Evolutionary conservation across 2,329 filamentous ascomycete species (phyloP), one percentile per base, ranked within the genome.

Genomic region (Neonectria coccinea): DNA sequence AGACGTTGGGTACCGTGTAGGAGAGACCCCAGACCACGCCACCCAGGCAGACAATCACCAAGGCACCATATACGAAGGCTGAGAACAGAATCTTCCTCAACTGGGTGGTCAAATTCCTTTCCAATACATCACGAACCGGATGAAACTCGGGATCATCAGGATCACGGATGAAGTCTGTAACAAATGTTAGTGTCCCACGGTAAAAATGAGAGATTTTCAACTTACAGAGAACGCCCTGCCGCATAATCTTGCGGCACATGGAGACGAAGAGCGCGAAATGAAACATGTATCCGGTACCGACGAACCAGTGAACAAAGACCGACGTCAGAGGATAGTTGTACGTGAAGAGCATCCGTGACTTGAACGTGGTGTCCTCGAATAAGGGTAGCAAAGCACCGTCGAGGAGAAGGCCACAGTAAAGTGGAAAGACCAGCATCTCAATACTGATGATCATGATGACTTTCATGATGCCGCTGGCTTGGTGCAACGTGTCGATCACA

Each of bases 241-340:
- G 91, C 91, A 99, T 92, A 64, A 98, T 97, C 82, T 97, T 97
- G 67, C 96, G 91, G 79, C 96, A 99, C 94, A 99, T 98, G 61
- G 94, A 97, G 18, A 99, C 96, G 76, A 99, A 99, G 3, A 99
- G 86, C 5, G 96, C 96, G 77, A 99, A 99, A 77, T 99, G 96
- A 81, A 99, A 99, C 97, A 99, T 99, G 79, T 99, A 99, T 67
- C 94, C 97, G 4, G 96, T 99, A 53, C 96, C 96, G 61, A 97
- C 91, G 75, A 99, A 99, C 96, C 96, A 99, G 78, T 99, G 96
- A 56, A 98, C 92, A 77, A 99, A 99, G 14, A 97, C 88, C 14
- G 95, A 97, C 1, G 94, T 97, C 70, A 95, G 86, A 0, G 96
- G 96, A 65, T 91, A 93, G 65, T 89, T 85, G 59, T 88, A 82